Conservation (phyloP, 1,139 yeast species). For the Suhomyces bokatorum region DNA sequence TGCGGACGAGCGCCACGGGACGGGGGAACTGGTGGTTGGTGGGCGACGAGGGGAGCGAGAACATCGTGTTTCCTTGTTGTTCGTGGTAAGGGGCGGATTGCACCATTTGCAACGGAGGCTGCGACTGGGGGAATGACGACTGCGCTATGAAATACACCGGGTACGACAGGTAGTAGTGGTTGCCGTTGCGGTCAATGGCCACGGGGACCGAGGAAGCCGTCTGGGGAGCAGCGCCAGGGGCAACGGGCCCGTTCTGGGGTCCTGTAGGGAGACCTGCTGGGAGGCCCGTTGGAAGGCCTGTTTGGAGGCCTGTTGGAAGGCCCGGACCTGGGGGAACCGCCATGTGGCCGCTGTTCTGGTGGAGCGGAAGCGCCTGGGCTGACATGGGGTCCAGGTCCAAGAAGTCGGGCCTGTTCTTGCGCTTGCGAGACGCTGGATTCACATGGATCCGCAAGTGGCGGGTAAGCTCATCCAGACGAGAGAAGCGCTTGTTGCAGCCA, state of each 20-base stretch:
- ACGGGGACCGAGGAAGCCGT: conserved; percentile 25
- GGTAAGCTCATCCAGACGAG: conserved; percentile 87
- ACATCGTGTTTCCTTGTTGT: conserved; percentile 10
- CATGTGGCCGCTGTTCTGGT: background rate
- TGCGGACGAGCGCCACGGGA: background rate
- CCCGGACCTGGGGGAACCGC: no score
- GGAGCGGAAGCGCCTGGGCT: background rate
- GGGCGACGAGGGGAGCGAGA: conserved; percentile 19
- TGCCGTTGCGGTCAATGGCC: conserved; percentile 37
- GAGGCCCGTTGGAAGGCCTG: background rate
- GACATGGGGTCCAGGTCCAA: conserved; percentile 1
- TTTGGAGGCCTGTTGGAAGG: no score
- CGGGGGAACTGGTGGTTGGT: conserved; percentile 9
- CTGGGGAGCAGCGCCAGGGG: background rate
- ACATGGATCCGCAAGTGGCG: conserved; percentile 87
- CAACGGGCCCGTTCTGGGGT: background rate
- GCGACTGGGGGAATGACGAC: conserved; percentile 8
- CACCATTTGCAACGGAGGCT: conserved; percentile 4
- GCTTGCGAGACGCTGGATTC: conserved; percentile 49
- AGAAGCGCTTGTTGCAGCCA: conserved; percentile 82
- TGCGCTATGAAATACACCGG: conserved; percentile 41
- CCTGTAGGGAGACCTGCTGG: no score
- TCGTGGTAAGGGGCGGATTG: background rate
- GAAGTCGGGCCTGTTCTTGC: conserved; percentile 15
- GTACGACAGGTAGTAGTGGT: conserved; percentile 36